A percentile compares a stretch with the other conserved stretches of the same genome.
These are phyloP conservation scores for Oryza punctata DNA, from an alignment of 176 grass and related monocot genomes.

Conservation along the genomic window DNA sequence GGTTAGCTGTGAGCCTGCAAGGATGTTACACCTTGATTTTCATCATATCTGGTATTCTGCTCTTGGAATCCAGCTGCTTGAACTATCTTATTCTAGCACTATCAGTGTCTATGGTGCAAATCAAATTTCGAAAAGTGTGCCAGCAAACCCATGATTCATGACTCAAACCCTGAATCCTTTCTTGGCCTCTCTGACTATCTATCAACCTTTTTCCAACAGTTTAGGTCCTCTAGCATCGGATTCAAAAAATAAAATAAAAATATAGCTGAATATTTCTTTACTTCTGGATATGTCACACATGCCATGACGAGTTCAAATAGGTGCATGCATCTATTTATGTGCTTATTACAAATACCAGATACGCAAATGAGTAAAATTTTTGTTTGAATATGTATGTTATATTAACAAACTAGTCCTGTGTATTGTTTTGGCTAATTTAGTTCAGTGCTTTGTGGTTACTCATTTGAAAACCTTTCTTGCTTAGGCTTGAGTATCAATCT, in stretches of 20 bases:
- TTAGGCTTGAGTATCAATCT: constrained; percentile 87
- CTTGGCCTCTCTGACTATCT: not conserved
- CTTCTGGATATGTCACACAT: constrained; percentile 8
- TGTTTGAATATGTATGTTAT: constrained; percentile 21
- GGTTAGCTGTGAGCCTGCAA: constrained; percentile 46
- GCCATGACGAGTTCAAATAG: constrained; percentile 11
- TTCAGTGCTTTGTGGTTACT: constrained; percentile 16
- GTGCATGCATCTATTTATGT: not conserved
- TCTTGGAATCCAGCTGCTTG: not conserved
- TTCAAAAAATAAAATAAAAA: too few relatives aligned
- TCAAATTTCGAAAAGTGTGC: not conserved
- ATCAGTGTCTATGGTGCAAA: not conserved
- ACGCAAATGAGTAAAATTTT: not conserved
- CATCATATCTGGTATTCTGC: not conserved
- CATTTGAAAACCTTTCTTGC: constrained; percentile 30
- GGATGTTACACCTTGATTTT: not conserved
- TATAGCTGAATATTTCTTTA: not conserved
- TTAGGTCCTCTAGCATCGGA: constrained; percentile 3
- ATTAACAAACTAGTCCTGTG: constrained; percentile 15
- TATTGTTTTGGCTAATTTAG: not conserved
- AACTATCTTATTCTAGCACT: not conserved
- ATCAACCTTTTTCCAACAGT: constrained; percentile 3
- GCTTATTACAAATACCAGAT: constrained; percentile 1
- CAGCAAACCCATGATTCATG: not conserved
- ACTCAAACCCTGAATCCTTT: not conserved